These are phyloP conservation scores for Neurospora sp. DNA, from an alignment of 495 filamentous ascomycete genomes.

Conservation along the genomic window DNA sequence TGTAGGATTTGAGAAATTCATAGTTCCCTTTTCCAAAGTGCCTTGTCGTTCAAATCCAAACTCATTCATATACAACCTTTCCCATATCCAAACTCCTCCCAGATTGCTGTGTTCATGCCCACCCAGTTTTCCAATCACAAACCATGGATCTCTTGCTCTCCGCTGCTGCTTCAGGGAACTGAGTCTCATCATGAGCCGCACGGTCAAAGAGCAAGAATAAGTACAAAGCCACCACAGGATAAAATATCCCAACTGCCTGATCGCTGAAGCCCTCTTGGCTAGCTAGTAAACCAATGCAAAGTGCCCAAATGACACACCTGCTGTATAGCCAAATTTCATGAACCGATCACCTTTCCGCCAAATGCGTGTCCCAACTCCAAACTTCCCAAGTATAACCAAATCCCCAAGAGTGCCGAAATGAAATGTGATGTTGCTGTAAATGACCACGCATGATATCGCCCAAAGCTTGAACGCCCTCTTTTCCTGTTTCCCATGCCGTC, in stretches of 20 bases:
- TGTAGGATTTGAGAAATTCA: background rate
- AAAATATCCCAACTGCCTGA: background rate
- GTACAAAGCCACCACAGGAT: background rate
- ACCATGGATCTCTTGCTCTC: background rate
- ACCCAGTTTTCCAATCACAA: background rate
- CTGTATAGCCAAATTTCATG: background rate
- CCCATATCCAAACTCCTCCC: background rate
- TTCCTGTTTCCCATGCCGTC: background rate
- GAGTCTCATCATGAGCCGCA: background rate
- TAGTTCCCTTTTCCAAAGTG: background rate
- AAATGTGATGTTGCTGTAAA: background rate
- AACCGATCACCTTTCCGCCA: too few relatives aligned
- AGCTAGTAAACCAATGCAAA: background rate
- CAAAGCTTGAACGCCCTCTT: background rate
- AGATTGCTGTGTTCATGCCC: background rate
- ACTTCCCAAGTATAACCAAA: background rate
- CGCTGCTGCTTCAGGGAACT: background rate
- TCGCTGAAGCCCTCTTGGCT: background rate
- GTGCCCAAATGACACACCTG: background rate
- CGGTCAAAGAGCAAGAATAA: background rate
- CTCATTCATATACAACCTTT: background rate
- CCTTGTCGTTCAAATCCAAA: background rate
- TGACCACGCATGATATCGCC: background rate
- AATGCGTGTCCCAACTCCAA: too few relatives aligned
- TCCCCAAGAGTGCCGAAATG: background rate